phyloP scores from a whole-genome alignment of 2,329 filamentous ascomycete species.

The Sporothrix pseudoabietina region DNA sequence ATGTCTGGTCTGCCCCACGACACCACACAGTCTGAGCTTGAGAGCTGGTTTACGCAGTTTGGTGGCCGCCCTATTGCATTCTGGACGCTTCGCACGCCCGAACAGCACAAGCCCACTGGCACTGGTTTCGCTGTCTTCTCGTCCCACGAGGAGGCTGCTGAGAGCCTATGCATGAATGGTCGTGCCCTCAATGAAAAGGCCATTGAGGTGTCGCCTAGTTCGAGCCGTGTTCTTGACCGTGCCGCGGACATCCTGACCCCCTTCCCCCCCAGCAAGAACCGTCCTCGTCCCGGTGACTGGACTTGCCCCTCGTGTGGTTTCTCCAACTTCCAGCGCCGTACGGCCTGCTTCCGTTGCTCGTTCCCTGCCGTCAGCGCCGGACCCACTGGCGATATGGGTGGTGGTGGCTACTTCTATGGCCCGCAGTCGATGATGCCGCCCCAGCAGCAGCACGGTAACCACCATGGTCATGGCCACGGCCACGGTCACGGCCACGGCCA shows the following conservation, averaged over 20 bases:
- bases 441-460: conserved; percentile 70
- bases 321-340: conserved; percentile 98
- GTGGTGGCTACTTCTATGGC: conserved; percentile 67
- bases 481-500: conserved; percentile 51
- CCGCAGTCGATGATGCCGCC: conserved; percentile 81
- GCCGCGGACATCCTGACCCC: conserved; percentile 94
- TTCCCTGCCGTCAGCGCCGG: conserved; percentile 91
- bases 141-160: conserved; percentile 97
- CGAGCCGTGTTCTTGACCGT: conserved; percentile 92
- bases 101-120: conserved; percentile 99
- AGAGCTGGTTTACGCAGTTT: conserved; percentile 99
- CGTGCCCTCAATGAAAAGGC: conserved; percentile 97
- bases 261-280: conserved; percentile 98
- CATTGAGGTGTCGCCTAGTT: conserved; percentile 96
- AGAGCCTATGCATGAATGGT: conserved; percentile 98
- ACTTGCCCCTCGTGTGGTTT: conserved; percentile 98
- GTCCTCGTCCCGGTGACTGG: conserved; percentile 96
- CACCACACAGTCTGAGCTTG: conserved; percentile 96
- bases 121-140: conserved; percentile 98
- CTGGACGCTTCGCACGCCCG: conserved; percentile 95
- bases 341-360: conserved; percentile 97
- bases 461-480: conserved; percentile 54
- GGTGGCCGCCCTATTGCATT: conserved; percentile 97
- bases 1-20: conserved; percentile 97
- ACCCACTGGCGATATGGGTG: conserved; percentile 64